Evolutionary conservation across 2,329 filamentous ascomycete species (phyloP).

Genomic region (Aspergillus sp.): DNA sequence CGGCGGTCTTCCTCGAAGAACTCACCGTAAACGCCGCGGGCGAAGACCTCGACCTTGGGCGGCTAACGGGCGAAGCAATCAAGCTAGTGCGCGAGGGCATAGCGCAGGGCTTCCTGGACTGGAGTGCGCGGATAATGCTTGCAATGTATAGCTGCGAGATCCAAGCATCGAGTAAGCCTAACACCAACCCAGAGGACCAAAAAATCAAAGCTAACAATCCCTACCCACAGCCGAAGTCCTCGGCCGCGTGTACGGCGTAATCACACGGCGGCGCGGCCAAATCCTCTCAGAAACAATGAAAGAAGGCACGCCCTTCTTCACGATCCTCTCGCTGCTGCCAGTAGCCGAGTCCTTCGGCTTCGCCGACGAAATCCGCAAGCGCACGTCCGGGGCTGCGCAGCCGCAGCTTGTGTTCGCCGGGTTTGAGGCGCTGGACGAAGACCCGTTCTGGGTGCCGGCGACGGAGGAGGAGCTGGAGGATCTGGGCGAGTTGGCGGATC

Average conservation of each 20-base stretch:
- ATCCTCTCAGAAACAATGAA: constrained; percentile 88
- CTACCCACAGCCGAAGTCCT: constrained; percentile 69
- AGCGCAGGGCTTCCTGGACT: constrained; percentile 79
- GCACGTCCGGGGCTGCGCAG: constrained; percentile 79
- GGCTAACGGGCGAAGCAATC: constrained; percentile 87
- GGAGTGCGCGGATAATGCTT: constrained; percentile 87
- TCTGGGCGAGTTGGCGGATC: constrained; percentile 83
- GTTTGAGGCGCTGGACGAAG: constrained; percentile 86
- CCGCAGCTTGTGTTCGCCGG: constrained; percentile 91
- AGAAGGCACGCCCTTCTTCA: constrained; percentile 93
- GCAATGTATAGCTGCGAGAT: constrained; percentile 99
- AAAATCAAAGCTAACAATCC: constrained; percentile 13
- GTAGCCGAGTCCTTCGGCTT: constrained; percentile 96
- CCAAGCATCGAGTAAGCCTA: constrained; percentile 68
- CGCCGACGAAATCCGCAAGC: constrained; percentile 89
- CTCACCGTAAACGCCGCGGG: constrained; percentile 52
- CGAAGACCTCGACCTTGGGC: constrained; percentile 54
- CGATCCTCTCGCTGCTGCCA: constrained; percentile 75
- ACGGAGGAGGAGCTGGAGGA: constrained; percentile 97
- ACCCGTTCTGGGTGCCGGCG: constrained; percentile 95
- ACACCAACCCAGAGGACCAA: neutral
- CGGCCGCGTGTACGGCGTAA: constrained; percentile 90
- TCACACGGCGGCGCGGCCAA: constrained; percentile 82
- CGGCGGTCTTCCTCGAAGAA: constrained; percentile 83
- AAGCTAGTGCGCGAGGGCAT: constrained; percentile 80